Conservation (phyloP, 2,329 filamentous ascomycete genomes). For the Penicillium capsulatum region DNA sequence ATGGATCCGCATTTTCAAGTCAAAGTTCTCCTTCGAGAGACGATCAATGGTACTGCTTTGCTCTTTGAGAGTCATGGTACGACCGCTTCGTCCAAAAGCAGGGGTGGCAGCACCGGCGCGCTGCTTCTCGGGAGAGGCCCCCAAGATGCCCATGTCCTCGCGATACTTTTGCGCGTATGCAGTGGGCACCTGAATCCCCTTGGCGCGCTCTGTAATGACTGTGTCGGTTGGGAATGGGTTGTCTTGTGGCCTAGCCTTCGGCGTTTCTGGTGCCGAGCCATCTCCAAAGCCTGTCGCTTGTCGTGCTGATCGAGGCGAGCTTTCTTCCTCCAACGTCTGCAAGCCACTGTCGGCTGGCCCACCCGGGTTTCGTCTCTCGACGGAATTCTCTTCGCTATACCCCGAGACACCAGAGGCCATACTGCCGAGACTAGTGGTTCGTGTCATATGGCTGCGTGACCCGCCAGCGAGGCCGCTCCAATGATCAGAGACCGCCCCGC, state of each 20-base stretch:
- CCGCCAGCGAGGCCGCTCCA: slow-evolving; percentile 19
- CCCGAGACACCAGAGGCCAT: slow-evolving; percentile 70
- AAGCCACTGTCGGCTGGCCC: slow-evolving; percentile 46
- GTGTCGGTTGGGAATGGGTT: slow-evolving; percentile 74
- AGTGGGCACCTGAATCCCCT: slow-evolving; percentile 85
- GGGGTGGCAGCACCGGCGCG: slow-evolving; percentile 47
- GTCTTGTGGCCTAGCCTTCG: slow-evolving; percentile 57
- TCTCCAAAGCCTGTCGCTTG: slow-evolving; percentile 37
- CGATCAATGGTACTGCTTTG: slow-evolving; percentile 97
- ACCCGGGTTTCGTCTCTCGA: slow-evolving; percentile 43
- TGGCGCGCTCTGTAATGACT: slow-evolving; percentile 79
- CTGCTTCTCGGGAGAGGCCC: slow-evolving; percentile 58
- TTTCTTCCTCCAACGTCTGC: slow-evolving; percentile 57
- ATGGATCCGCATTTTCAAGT: slow-evolving; percentile 94
- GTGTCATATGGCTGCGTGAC: slow-evolving; percentile 53
- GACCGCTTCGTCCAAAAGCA: slow-evolving; percentile 53
- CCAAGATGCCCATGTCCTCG: slow-evolving; percentile 58
- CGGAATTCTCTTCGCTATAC: slow-evolving; percentile 48
- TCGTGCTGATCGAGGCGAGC: slow-evolving; percentile 40
- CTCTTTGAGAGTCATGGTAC: slow-evolving; percentile 85
- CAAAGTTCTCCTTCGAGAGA: slow-evolving; percentile 96
- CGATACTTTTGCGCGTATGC: slow-evolving; percentile 83
- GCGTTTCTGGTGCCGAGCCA: slow-evolving; percentile 61
- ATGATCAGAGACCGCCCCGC: slow-evolving; percentile 61
- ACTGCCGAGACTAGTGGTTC: slow-evolving; percentile 82